Evolutionary conservation across 2,329 filamentous ascomycete genomes (phyloP), one percentile per base, ranked within the genome.

Genomic region (Penicillium crustosum): DNA sequence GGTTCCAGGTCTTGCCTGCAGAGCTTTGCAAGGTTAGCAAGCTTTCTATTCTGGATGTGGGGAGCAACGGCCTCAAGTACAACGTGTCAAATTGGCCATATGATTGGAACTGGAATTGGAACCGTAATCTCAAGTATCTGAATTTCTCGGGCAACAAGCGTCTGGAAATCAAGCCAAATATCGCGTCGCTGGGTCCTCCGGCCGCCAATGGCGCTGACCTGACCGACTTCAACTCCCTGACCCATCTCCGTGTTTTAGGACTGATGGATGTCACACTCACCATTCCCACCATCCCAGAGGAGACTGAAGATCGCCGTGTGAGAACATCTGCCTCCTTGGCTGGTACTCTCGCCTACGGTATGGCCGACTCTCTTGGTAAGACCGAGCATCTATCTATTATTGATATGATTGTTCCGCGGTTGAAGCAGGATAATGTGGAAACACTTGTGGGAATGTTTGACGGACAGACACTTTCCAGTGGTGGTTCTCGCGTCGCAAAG

Each of bases 31-130:
- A 96, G 73, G 91, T 96, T 44, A 90, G 92, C 76, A 94, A 94
- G 74, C 83, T 99, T 27, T 88, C 92, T 6, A 89, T 97, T 49
- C 82, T 99, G 50, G 94, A 99, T 75, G 95, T 95, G 61, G 93
- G 93, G 60, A 97, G 90, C 81, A 99, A 99, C 71, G 87, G 86
- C 23, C 81, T 99, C 57, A 99, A 97, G 75, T 99, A 99, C 83
- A 99, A 99, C 72, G 95, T 99, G 48, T 94, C 92, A 31, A 99
- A 99, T 70, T 96, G 96, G 82, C 94, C 93, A 0, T 99, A 99
- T 72, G 94, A 99, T 73, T 99, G 94, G 94, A 99, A 99, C 69
- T 99, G 94, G 94, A 97, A 97, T 70, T 90, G 94, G 82, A 99
- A 99, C 69, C 91, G 90, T 49, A 95, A 97, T 68, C 79, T 99